A percentile compares a stretch with the other conserved stretches of the same genome.
phyloP scores from a whole-genome alignment of 106 monocot species.

The Platanthera guangdongensis region DNA sequence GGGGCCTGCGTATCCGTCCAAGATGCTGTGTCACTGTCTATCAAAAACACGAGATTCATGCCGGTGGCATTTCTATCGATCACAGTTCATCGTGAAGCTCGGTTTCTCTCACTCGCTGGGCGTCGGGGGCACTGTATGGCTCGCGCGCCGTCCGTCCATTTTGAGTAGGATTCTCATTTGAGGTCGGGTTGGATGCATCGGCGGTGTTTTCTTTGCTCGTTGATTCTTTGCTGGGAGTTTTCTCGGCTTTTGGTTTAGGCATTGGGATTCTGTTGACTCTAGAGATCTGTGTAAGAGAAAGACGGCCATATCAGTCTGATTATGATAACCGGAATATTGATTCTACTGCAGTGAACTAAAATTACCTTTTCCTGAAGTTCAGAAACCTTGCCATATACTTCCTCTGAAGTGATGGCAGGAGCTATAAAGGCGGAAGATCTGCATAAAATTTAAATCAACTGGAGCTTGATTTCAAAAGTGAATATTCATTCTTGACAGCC shows the following conservation, averaged over 20 bases:
- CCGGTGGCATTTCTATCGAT: neutral
- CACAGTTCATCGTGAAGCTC: constrained; percentile 76
- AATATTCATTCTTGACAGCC: neutral
- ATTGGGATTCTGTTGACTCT: constrained; percentile 82
- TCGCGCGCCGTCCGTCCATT: constrained; percentile 23
- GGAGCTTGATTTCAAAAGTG: neutral
- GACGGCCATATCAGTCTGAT: neutral
- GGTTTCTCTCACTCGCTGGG: constrained; percentile 14
- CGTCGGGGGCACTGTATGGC: constrained; percentile 5
- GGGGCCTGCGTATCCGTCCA: neutral
- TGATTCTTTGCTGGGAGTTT: constrained; percentile 49
- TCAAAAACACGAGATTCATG: neutral
- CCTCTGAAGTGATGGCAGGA: constrained; percentile 67
- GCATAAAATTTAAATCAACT: neutral
- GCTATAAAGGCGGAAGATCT: constrained; percentile 41
- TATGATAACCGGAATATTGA: neutral
- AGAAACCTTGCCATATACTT: constrained; percentile 56
- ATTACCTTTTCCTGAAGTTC: constrained; percentile 74
- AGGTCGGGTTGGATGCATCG: constrained; percentile 12
- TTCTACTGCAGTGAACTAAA: neutral
- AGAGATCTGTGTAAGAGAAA: constrained; percentile 37
- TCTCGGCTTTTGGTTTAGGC: constrained; percentile 88
- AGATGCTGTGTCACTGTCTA: neutral
- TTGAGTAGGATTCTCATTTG: constrained; percentile 17
- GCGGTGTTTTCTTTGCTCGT: constrained; percentile 25